Percentiles rank a stretch among this genome's conserved stretches.
Evolutionary conservation across 2,329 filamentous ascomycete genomes (phyloP).

Genomic region (Fusarium napiforme): DNA sequence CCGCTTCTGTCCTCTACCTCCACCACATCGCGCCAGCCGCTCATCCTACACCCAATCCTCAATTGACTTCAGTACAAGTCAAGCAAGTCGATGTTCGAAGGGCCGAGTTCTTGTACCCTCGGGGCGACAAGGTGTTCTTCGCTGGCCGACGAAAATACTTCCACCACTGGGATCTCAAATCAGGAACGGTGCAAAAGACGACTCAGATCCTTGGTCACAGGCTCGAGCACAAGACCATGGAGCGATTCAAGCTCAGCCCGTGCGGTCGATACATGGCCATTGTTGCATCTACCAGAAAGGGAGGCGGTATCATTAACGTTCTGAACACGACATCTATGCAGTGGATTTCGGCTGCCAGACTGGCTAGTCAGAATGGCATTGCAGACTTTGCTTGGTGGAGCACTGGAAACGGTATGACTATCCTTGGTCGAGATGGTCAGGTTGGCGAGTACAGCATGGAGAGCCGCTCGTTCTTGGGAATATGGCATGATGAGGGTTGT

Average conservation of each 20-base stretch:
- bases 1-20: constrained; percentile 84
- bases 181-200: constrained; percentile 85
- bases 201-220: constrained; percentile 78
- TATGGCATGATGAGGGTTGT: constrained; percentile 92
- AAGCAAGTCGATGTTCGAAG: constrained; percentile 85
- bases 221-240: constrained; percentile 89
- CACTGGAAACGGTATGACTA: constrained; percentile 81
- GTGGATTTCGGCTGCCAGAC: constrained; percentile 84
- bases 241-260: constrained; percentile 87
- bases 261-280: constrained; percentile 88
- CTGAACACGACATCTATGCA: constrained; percentile 83
- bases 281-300: constrained; percentile 81
- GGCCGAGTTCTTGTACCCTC: constrained; percentile 79
- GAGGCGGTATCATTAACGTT: constrained; percentile 88
- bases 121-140: constrained; percentile 84
- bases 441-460: constrained; percentile 87
- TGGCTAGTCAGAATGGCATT: constrained; percentile 85
- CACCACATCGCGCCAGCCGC: constrained; percentile 86
- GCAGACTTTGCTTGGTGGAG: constrained; percentile 95
- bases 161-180: constrained; percentile 90
- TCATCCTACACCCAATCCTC: constrained; percentile 83
- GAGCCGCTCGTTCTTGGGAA: constrained; percentile 74
- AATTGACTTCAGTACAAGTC: constrained; percentile 89
- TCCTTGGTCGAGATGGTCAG: constrained; percentile 87
- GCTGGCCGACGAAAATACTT: constrained; percentile 91